These are phyloP conservation scores for Stagonosporopsis vannaccii DNA, from an alignment of 2,329 filamentous ascomycete species.

Conservation along the genomic window DNA sequence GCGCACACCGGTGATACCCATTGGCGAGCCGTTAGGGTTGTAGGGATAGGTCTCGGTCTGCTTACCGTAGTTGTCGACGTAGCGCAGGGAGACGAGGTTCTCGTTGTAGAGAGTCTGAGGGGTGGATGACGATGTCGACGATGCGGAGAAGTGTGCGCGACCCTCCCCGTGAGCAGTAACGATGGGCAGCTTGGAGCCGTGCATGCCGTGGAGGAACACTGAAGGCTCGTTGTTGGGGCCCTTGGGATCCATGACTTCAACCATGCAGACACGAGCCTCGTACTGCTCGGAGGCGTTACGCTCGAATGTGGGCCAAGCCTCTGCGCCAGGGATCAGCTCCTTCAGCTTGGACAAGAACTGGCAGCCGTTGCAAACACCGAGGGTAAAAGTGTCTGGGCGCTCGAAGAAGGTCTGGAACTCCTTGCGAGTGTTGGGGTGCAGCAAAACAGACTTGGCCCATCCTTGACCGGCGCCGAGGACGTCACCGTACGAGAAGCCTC, in stretches of 20 bases:
- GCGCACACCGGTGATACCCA: slow-evolving; percentile 80
- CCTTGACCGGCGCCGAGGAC: slow-evolving; percentile 94
- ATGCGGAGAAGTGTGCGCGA: slow-evolving; percentile 65
- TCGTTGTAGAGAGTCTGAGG: slow-evolving; percentile 64
- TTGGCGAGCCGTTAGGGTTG: slow-evolving; percentile 87
- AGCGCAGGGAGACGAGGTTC: slow-evolving; percentile 79
- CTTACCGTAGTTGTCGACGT: slow-evolving; percentile 80
- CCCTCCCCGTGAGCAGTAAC: slow-evolving; percentile 92
- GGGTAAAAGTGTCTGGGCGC: slow-evolving; percentile 85
- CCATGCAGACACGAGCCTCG: slow-evolving; percentile 87
- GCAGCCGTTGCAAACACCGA: slow-evolving; percentile 97
- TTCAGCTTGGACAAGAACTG: slow-evolving; percentile 89
- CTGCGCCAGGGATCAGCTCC: slow-evolving; percentile 83
- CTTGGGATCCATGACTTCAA: slow-evolving; percentile 71
- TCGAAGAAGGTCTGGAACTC: slow-evolving; percentile 88
- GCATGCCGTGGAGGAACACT: slow-evolving; percentile 93
- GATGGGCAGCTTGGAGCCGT: slow-evolving; percentile 80
- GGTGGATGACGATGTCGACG: slow-evolving; percentile 51
- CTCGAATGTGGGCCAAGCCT: slow-evolving; percentile 84
- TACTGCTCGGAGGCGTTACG: slow-evolving; percentile 88
- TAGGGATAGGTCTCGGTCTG: slow-evolving; percentile 84
- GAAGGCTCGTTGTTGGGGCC: slow-evolving; percentile 56
- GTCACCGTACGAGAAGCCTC: slow-evolving; percentile 94
- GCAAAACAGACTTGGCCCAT: slow-evolving; percentile 92
- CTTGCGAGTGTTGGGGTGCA: slow-evolving; percentile 76